phyloP scores from a whole-genome alignment of 257 asterid genomes.

The Misopates orontium region DNA sequence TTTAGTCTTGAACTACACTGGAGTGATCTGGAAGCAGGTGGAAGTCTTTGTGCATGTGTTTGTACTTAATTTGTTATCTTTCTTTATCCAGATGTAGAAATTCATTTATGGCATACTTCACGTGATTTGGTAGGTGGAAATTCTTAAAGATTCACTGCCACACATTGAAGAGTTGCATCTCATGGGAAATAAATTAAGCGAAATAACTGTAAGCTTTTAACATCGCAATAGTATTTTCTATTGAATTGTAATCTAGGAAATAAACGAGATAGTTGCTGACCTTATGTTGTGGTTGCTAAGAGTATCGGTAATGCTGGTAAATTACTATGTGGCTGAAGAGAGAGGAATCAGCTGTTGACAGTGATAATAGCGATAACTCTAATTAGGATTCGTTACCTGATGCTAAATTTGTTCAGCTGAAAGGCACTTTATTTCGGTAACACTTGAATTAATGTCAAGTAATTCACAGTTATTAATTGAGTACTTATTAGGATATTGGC shows the following conservation, averaged over 20 bases:
- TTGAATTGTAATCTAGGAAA: constrained; percentile 13
- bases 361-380: background rate
- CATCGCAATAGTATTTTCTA: constrained; percentile 10
- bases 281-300: background rate
- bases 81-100: constrained; percentile 14
- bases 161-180: constrained; percentile 84
- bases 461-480: background rate
- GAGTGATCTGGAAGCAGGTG: constrained; percentile 84
- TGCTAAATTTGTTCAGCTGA: background rate
- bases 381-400: constrained; percentile 2
- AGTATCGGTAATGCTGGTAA: constrained; percentile 2
- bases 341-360: constrained; percentile 1
- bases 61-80: background rate
- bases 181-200: constrained; percentile 69
- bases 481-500: constrained; percentile 8
- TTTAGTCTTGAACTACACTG: constrained; percentile 81
- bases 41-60: constrained; percentile 21
- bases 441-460: background rate
- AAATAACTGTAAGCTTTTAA: constrained; percentile 56
- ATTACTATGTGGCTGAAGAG: background rate
- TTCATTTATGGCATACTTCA: constrained; percentile 20
- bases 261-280: constrained; percentile 9
- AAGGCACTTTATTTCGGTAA: background rate
- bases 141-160: constrained; percentile 69
- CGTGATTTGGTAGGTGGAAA: constrained; percentile 61